Base-by-base conservation (phyloP, 257 asterid genomes). In the Haberlea rhodopensis region DNA sequence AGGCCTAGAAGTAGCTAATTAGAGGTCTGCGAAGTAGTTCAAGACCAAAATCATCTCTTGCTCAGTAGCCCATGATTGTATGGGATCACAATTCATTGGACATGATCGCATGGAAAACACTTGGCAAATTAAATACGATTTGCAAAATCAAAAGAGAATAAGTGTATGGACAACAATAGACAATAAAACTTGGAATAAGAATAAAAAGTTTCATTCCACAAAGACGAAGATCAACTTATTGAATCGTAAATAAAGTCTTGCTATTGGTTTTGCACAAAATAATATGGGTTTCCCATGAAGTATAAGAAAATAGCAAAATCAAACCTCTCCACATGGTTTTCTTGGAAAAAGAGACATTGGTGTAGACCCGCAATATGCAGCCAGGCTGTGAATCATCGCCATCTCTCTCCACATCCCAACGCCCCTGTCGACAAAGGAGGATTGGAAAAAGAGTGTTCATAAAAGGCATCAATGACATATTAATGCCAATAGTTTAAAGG, bases 301-400 rank as follows among this genome's bases (percentile, higher is more conserved):
- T 23, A 26, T 6, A 54, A 73, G 52, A 62, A 65, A 51, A 62
- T 18, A 13, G 69, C 22, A 57, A 66, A 62, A 60, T 15, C 76
- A 63, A 76, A 94, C 99, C 99, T 90, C 77, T 94, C 80, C 84
- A 90, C 87, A 94, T 87, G 60, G 99, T 94, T 81, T 73, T 85
- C 90, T 84, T 94, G 71, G 96, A 83, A 75, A 94, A 94, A 52
- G 88, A 84, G 61, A 94, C 92, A 63, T 84, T 76, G 74, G 75
- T 69, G 71, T 87, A 94, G 60, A 87, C 86, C 80, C 83, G 84
- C 82, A 94, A 67, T 60, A 65, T 58, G 79, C 96, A 94, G 65
- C 91, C 83, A 62, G 67, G 77, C 23, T 60, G 71, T 29, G 84
- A 79, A 70, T 63, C 86, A 76, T 69, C 71, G 60, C 63, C 83